Conservation (phyloP, 805 yeast genomes). For the Candida silvicultrix region DNA sequence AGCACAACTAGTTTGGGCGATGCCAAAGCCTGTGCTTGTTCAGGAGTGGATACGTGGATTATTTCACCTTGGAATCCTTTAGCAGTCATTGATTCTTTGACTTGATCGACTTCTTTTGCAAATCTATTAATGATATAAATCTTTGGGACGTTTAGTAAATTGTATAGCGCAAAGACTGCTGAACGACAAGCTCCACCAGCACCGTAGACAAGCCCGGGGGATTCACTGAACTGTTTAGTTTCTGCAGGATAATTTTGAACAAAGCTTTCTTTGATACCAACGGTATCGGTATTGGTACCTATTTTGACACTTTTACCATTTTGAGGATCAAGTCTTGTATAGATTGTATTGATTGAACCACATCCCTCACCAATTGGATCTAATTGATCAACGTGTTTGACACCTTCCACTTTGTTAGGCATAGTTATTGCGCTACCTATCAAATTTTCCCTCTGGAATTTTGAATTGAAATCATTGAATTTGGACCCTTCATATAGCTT, state of each 20-base stretch:
- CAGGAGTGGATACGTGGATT: conserved; percentile 16
- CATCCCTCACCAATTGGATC: conserved; percentile 20
- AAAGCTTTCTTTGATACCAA: conserved; percentile 18
- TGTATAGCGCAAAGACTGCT: conserved; percentile 18
- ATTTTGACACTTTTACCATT: conserved; percentile 7
- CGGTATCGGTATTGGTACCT: conserved; percentile 23
- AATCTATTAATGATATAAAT: conserved; percentile 20
- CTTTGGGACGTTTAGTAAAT: conserved; percentile 17
- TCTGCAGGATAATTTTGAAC: conserved; percentile 16
- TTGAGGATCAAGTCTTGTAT: conserved; percentile 8
- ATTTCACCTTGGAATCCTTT: conserved; percentile 21
- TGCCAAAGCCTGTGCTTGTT: conserved; percentile 11
- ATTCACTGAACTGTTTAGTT: conserved; percentile 4
- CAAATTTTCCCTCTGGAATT: conserved; percentile 7
- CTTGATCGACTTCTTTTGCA: conserved; percentile 14
- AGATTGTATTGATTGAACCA: conserved; percentile 22
- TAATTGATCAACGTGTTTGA: conserved; percentile 13
- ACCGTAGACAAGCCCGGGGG: conserved; percentile 20
- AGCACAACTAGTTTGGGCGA: conserved; percentile 15
- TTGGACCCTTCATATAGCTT: conserved; percentile 17
- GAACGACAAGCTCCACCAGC: conserved; percentile 25
- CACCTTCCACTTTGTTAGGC: conserved; percentile 21
- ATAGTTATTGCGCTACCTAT: conserved; percentile 20
- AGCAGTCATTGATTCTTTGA: conserved; percentile 11
- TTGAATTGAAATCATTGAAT: conserved; percentile 8